These are phyloP conservation scores for Torulaspora pretoriensis DNA, from an alignment of 1,139 yeast species.

Conservation along the genomic window DNA sequence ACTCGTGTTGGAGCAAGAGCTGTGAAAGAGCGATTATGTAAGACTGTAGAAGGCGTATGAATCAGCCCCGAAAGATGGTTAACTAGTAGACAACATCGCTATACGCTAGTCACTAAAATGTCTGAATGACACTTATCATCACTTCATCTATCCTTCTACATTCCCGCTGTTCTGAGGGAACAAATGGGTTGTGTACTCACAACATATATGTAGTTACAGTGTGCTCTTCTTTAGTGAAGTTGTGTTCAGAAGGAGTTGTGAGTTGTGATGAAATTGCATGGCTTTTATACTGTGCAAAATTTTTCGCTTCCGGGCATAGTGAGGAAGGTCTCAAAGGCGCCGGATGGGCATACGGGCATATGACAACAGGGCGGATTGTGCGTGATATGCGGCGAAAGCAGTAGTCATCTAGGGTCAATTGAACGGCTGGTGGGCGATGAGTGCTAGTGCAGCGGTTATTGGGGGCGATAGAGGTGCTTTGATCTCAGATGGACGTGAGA, in stretches of 20 bases:
- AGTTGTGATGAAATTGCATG: not conserved
- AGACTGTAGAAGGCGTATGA: slow-evolving; percentile 3
- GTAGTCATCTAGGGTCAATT: not conserved
- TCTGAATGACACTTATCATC: slow-evolving; percentile 36
- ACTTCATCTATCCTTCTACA: slow-evolving; percentile 20
- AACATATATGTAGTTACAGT: not conserved
- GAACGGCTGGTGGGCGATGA: slow-evolving; percentile 4
- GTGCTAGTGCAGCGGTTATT: slow-evolving; percentile 10
- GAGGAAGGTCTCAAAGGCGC: not conserved
- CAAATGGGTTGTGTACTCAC: slow-evolving; percentile 2
- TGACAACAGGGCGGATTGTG: not conserved
- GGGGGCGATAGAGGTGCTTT: slow-evolving; percentile 11
- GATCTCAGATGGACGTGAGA: slow-evolving; percentile 9
- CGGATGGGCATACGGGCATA: not conserved
- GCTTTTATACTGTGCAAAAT: slow-evolving; percentile 9
- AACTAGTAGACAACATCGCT: slow-evolving; percentile 39
- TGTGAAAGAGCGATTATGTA: not conserved
- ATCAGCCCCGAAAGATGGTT: slow-evolving; percentile 42
- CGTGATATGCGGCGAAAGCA: not conserved
- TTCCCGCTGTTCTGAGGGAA: slow-evolving; percentile 2
- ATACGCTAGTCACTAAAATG: slow-evolving; percentile 37
- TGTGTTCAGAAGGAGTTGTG: not conserved
- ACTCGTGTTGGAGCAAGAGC: not conserved
- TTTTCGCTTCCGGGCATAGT: not conserved
- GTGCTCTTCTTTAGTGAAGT: not conserved